A percentile compares a stretch with the other conserved stretches of the same genome.
Conservation (phyloP, 805 yeast genomes). For the Dipodascus albidus region DNA sequence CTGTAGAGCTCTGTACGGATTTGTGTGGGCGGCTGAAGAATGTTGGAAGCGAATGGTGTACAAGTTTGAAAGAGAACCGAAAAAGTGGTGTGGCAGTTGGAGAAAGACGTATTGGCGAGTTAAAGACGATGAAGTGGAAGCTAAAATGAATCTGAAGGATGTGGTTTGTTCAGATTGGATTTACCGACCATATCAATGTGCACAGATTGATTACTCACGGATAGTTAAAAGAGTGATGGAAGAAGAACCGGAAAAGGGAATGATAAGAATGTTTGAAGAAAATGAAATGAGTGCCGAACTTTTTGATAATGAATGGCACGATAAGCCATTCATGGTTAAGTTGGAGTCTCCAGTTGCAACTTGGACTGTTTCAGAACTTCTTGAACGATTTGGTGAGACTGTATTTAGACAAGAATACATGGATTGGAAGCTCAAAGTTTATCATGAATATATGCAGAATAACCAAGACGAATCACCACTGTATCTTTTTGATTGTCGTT, state of each 20-base stretch:
- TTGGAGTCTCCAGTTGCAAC: conserved; percentile 40
- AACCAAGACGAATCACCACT: conserved; percentile 78
- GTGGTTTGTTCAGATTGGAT: conserved; percentile 62
- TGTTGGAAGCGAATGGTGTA: conserved; percentile 56
- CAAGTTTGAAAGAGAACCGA: conserved; percentile 22
- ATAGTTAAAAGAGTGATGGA: conserved; percentile 40
- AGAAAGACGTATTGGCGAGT: conserved; percentile 40
- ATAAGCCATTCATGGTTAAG: conserved; percentile 55
- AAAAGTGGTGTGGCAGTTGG: conserved; percentile 74
- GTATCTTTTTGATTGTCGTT: conserved; percentile 73
- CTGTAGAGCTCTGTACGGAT: conserved; percentile 63
- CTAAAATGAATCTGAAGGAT: conserved; percentile 33
- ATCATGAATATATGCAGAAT: conserved; percentile 43
- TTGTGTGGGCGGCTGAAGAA: conserved; percentile 61
- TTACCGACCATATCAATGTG: conserved; percentile 73
- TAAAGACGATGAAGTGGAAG: conserved; percentile 30
- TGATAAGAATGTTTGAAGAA: conserved; percentile 42
- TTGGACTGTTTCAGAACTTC: conserved; percentile 46
- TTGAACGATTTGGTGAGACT: conserved; percentile 43
- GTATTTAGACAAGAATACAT: conserved; percentile 78
- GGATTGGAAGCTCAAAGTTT: conserved; percentile 58
- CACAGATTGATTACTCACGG: conserved; percentile 50
- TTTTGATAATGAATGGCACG: conserved; percentile 37
- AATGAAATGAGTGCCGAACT: conserved; percentile 35
- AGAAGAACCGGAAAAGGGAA: conserved; percentile 17